Evolutionary conservation across 495 filamentous ascomycete species (phyloP).

Genomic region (Apiosordaria backusii): DNA sequence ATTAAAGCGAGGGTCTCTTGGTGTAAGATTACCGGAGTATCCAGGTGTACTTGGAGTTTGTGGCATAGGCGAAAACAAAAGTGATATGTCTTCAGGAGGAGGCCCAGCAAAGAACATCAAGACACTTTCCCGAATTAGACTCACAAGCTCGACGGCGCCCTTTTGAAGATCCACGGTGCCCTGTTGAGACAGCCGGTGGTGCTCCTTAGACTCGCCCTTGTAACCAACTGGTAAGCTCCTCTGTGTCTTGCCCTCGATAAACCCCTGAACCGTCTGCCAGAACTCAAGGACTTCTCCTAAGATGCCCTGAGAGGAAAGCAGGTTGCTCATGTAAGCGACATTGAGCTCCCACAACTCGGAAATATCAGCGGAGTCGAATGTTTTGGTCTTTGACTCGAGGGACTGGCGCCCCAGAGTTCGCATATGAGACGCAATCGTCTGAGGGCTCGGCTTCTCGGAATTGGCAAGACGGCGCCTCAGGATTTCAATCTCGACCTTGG

Average conservation of each 20-base stretch:
- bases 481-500: constrained; percentile 87
- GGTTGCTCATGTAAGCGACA: constrained; percentile 63
- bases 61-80: constrained; percentile 74
- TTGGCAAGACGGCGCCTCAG: constrained; percentile 74
- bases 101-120: constrained; percentile 81
- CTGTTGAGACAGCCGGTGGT: constrained; percentile 74
- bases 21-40: constrained; percentile 41
- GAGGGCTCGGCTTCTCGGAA: constrained; percentile 63
- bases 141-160: constrained; percentile 74
- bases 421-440: constrained; percentile 67
- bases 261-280: constrained; percentile 87
- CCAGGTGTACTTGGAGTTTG: constrained; percentile 66
- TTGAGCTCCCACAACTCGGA: constrained; percentile 89
- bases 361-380: constrained; percentile 69
- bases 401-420: constrained; percentile 63
- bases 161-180: constrained; percentile 69
- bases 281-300: constrained; percentile 88
- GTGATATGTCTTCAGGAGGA: constrained; percentile 83
- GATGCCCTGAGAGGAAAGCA: constrained; percentile 71
- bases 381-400: constrained; percentile 49
- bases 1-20: constrained; percentile 68
- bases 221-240: constrained; percentile 75
- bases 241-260: constrained; percentile 83
- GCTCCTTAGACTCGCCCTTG: constrained; percentile 75
- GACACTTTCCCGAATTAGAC: constrained; percentile 73